These are phyloP conservation scores for Salvia miltiorrhiza DNA, from an alignment of 257 asterid genomes.

Conservation along the genomic window DNA sequence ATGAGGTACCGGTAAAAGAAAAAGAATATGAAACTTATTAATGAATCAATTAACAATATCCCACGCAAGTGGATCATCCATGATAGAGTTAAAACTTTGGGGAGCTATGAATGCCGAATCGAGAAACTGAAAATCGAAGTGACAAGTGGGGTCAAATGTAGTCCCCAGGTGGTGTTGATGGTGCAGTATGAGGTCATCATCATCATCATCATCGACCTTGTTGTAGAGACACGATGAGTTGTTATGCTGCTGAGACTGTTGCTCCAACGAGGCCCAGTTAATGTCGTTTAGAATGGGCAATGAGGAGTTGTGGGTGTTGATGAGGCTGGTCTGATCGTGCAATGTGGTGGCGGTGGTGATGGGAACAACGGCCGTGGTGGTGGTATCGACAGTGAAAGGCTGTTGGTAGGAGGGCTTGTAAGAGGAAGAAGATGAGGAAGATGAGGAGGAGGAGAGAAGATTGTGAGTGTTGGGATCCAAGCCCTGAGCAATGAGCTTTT, in stretches of 20 bases:
- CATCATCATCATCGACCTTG: neutral
- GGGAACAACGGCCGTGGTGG: slow-evolving; percentile 16
- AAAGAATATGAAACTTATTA: neutral
- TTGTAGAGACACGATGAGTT: slow-evolving; percentile 9
- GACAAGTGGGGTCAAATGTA: slow-evolving; percentile 30
- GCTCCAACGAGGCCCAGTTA: slow-evolving; percentile 26
- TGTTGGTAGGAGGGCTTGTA: neutral
- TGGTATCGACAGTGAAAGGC: slow-evolving; percentile 45
- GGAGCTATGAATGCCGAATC: slow-evolving; percentile 47
- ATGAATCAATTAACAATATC: slow-evolving; percentile 18
- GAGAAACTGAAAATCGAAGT: slow-evolving; percentile 55
- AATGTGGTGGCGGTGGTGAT: neutral
- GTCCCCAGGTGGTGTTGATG: neutral
- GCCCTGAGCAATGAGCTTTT: slow-evolving; percentile 87
- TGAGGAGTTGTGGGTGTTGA: slow-evolving; percentile 9
- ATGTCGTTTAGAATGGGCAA: slow-evolving; percentile 24
- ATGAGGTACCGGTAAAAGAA: neutral
- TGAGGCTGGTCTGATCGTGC: neutral
- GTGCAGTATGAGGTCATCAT: neutral
- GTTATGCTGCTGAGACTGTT: slow-evolving; percentile 21
- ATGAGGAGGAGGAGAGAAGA: slow-evolving; percentile 49
- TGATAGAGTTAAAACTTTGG: slow-evolving; percentile 28
- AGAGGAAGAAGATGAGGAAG: neutral
- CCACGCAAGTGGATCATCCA: slow-evolving; percentile 74
- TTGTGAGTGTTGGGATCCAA: slow-evolving; percentile 93